Percentiles rank a stretch among this genome's conserved stretches.
These are phyloP conservation scores for Mucor lusitanicus DNA, from an alignment of 371 early-diverging fungal genomes.

Conservation along the genomic window DNA sequence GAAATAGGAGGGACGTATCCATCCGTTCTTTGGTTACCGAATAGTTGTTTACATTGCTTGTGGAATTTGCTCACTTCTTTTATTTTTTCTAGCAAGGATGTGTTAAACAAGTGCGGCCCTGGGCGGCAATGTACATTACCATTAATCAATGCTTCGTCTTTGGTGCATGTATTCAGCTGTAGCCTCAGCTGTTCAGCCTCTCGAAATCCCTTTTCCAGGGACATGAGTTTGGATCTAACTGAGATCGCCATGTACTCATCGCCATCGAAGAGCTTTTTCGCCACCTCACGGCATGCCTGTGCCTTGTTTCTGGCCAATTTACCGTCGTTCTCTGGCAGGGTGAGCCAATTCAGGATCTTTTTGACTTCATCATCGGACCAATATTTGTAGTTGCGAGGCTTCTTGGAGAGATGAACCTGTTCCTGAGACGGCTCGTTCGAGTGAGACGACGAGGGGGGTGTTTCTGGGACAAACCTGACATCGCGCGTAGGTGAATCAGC, in stretches of 20 bases:
- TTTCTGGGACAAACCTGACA: slow-evolving; percentile 11
- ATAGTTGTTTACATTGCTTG: slow-evolving; percentile 28
- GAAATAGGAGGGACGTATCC: slow-evolving; percentile 4
- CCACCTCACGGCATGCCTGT: slow-evolving; percentile 29
- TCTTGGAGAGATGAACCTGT: slow-evolving; percentile 13
- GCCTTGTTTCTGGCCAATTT: slow-evolving; percentile 24
- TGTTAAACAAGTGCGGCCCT: not conserved
- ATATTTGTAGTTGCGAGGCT: slow-evolving; percentile 28
- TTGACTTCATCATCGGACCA: slow-evolving; percentile 31
- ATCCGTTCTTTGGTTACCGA: slow-evolving; percentile 3
- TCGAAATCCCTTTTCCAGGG: slow-evolving; percentile 16
- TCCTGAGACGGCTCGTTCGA: slow-evolving; percentile 8
- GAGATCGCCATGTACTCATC: slow-evolving; percentile 32
- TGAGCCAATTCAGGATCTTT: slow-evolving; percentile 23
- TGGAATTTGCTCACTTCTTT: slow-evolving; percentile 25
- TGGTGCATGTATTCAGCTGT: slow-evolving; percentile 6
- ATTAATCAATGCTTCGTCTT: slow-evolving; percentile 15
- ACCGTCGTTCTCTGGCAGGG: slow-evolving; percentile 25
- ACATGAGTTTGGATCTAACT: slow-evolving; percentile 25
- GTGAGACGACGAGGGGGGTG: not conserved
- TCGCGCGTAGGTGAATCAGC: slow-evolving; percentile 13
- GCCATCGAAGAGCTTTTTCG: slow-evolving; percentile 24
- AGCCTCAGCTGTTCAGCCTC: slow-evolving; percentile 19
- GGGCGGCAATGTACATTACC: slow-evolving; percentile 4
- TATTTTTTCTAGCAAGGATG: slow-evolving; percentile 16